Percentiles rank a stretch among this genome's conserved stretches.
Conservation (phyloP, 1,139 yeast genomes). For the Suhomyces coccinellae region DNA sequence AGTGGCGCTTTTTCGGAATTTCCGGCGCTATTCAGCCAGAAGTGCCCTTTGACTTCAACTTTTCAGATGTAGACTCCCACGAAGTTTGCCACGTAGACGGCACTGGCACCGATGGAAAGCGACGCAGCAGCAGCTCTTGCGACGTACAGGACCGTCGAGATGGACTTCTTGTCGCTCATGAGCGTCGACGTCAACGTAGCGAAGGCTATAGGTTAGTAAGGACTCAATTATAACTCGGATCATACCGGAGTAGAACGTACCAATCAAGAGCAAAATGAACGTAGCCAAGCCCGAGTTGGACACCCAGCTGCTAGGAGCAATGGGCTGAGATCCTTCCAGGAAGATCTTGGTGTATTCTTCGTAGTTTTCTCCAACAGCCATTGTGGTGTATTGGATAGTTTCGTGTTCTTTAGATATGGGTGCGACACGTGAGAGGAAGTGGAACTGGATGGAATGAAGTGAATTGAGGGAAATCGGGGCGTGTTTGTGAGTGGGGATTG, state of each 20-base stretch:
- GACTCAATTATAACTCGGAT: not conserved
- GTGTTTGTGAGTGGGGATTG: too few species aligned
- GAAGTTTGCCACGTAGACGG: constrained; percentile 41
- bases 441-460: not conserved
- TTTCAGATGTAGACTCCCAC: constrained; percentile 45
- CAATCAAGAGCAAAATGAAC: constrained; percentile 20
- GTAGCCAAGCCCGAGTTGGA: constrained; percentile 20
- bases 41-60: not conserved
- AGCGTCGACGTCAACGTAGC: constrained; percentile 39
- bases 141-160: constrained; percentile 29
- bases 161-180: constrained; percentile 37
- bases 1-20: not conserved
- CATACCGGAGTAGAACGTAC: constrained; percentile 18
- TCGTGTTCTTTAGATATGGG: constrained; percentile 5
- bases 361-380: constrained; percentile 34
- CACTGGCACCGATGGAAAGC: constrained; percentile 39
- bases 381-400: constrained; percentile 9
- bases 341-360: constrained; percentile 30
- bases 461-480: not conserved
- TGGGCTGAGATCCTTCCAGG: constrained; percentile 27
- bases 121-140: constrained; percentile 40
- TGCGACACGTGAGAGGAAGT: not conserved
- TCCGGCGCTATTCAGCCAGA: not conserved
- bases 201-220: constrained; percentile 25
- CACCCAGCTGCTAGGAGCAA: constrained; percentile 19